A percentile compares a stretch with the other conserved stretches of the same genome.
Conservation (phyloP, 164 flowering plant species). For the Platanus orientalis region DNA sequence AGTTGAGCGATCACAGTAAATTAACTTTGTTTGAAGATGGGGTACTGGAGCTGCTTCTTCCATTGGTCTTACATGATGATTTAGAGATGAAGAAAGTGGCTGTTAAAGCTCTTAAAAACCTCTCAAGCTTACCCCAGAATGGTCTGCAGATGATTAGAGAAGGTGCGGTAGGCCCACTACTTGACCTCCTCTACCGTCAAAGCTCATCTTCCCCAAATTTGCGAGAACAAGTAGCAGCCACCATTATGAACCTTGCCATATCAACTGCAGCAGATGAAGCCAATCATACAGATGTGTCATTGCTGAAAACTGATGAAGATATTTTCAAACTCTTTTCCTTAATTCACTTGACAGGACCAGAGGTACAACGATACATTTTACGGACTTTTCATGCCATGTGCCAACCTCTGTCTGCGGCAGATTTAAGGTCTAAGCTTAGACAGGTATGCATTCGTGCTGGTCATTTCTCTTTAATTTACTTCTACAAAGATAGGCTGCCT, state of each 20-base stretch:
- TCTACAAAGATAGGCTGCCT: no score
- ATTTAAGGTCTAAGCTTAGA: conserved; percentile 43
- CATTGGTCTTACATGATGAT: conserved; percentile 36
- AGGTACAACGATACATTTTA: conserved; percentile 48
- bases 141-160: conserved; percentile 55
- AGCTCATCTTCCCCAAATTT: conserved; percentile 29
- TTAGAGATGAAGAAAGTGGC: conserved; percentile 34
- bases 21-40: conserved; percentile 49
- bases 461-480: not conserved
- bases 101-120: conserved; percentile 49
- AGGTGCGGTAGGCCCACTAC: conserved; percentile 44
- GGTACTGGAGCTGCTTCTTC: conserved; percentile 45
- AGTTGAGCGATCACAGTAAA: conserved; percentile 59
- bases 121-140: conserved; percentile 53
- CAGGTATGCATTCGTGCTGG: conserved; percentile 37
- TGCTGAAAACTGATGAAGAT: conserved; percentile 61
- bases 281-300: conserved; percentile 21
- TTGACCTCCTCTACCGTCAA: conserved; percentile 43
- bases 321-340: conserved; percentile 47
- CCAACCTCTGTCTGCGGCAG: conserved; percentile 35
- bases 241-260: conserved; percentile 52
- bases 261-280: conserved; percentile 38
- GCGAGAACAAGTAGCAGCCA: conserved; percentile 47
- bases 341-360: conserved; percentile 36
- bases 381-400: conserved; percentile 52